Evolutionary conservation across 2,329 filamentous ascomycete species (phyloP).

Genomic region (Ceratocystiopsis minuta): DNA sequence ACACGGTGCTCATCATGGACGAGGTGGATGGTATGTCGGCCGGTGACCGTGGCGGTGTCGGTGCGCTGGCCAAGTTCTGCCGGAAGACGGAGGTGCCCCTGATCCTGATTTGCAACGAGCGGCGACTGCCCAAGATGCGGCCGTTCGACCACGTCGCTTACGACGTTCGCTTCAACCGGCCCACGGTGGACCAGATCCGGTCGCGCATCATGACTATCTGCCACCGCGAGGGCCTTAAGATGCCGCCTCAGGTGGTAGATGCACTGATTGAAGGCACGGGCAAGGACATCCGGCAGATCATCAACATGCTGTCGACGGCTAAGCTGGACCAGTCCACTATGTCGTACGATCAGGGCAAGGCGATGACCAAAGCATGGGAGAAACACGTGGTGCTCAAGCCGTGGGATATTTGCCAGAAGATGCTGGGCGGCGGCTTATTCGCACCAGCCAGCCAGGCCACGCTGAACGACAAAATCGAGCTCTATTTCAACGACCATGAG

Average conservation of each 20-base stretch:
- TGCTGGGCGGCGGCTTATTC: conserved; percentile 77
- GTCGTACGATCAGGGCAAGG: conserved; percentile 70
- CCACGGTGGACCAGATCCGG: conserved; percentile 78
- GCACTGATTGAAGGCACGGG: conserved; percentile 89
- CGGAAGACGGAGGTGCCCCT: conserved; percentile 89
- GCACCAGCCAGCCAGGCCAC: conserved; percentile 65
- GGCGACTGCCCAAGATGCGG: conserved; percentile 89
- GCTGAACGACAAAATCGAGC: conserved; percentile 91
- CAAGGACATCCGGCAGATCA: conserved; percentile 91
- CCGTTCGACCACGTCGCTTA: conserved; percentile 78
- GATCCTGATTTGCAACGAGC: conserved; percentile 96
- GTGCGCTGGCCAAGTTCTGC: conserved; percentile 82
- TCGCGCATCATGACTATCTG: conserved; percentile 91
- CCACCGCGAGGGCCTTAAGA: conserved; percentile 74
- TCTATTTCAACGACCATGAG: conserved; percentile 98
- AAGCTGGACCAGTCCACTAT: conserved; percentile 72
- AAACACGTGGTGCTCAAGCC: conserved; percentile 94
- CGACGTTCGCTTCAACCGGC: conserved; percentile 74
- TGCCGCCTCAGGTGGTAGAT: conserved; percentile 69
- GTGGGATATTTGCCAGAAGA: conserved; percentile 93
- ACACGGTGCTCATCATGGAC: conserved; percentile 93
- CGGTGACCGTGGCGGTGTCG: conserved; percentile 87
- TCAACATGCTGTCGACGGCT: conserved; percentile 94
- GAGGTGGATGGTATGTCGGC: conserved; percentile 98
- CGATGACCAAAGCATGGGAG: conserved; percentile 96